Evolutionary conservation across 2,329 filamentous ascomycete genomes (phyloP).

Genomic region (Cladosporium oxysporum): DNA sequence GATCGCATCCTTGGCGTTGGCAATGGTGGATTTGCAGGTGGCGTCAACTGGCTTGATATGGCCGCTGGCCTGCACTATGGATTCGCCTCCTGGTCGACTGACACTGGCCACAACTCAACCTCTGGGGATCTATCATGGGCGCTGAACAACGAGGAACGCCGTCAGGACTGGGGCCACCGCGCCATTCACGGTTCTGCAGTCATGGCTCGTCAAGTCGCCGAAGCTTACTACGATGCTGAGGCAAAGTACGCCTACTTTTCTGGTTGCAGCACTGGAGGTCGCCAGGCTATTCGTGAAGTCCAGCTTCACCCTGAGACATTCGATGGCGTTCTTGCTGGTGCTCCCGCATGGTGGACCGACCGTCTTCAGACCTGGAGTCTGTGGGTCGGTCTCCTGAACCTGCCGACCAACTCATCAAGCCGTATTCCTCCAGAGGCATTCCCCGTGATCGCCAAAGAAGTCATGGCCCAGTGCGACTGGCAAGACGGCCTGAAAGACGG

Average conservation of each 20-base stretch:
- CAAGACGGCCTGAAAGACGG: conserved; percentile 53
- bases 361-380: conserved; percentile 51
- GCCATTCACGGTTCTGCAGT: conserved; percentile 53
- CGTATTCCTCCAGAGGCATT: conserved; percentile 50
- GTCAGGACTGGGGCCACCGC: conserved; percentile 44
- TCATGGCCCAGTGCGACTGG: conserved; percentile 54
- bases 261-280: conserved; percentile 61
- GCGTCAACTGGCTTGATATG: conserved; percentile 54
- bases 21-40: conserved; percentile 51
- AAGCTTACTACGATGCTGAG: conserved; percentile 50
- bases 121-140: conserved; percentile 41
- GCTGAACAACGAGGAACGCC: conserved; percentile 38
- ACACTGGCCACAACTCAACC: conserved; percentile 48
- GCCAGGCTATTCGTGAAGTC: conserved; percentile 58
- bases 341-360: conserved; percentile 54
- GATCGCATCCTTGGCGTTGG: conserved; percentile 43
- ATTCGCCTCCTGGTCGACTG: conserved; percentile 48
- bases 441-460: conserved; percentile 46
- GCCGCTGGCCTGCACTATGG: conserved; percentile 43
- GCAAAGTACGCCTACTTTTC: conserved; percentile 55
- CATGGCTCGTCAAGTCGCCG: conserved; percentile 50
- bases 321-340: conserved; percentile 58
- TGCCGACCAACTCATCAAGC: conserved; percentile 47
- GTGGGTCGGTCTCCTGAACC: conserved; percentile 51
- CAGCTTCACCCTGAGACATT: conserved; percentile 59